Conservation (phyloP, 805 yeast genomes). For the Torulaspora indica region DNA sequence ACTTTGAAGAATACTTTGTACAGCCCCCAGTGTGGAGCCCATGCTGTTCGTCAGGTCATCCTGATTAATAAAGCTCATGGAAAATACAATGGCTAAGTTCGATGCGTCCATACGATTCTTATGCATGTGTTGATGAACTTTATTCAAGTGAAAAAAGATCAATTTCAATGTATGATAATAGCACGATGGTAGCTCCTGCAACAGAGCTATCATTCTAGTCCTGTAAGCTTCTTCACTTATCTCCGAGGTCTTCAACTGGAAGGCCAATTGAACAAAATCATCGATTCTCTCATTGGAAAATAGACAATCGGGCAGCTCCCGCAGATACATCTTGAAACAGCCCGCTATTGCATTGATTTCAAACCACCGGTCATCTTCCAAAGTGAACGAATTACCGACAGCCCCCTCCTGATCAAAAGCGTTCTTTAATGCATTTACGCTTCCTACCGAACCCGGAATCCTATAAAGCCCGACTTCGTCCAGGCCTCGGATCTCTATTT, state of each 20-base stretch:
- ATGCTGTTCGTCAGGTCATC: slow-evolving; percentile 42
- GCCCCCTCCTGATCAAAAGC: slow-evolving; percentile 49
- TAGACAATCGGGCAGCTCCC: slow-evolving; percentile 84
- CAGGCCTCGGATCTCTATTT: slow-evolving; percentile 80
- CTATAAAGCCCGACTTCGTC: slow-evolving; percentile 91
- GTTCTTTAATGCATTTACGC: slow-evolving; percentile 48
- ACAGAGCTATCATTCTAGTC: slow-evolving; percentile 28
- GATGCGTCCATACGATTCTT: slow-evolving; percentile 83
- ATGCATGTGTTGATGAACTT: slow-evolving; percentile 61
- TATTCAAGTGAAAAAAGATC: slow-evolving; percentile 63
- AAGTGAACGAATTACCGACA: slow-evolving; percentile 40
- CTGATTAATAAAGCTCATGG: slow-evolving; percentile 54
- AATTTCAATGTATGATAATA: slow-evolving; percentile 67
- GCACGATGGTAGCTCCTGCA: slow-evolving; percentile 51
- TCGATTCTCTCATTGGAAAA: slow-evolving; percentile 64
- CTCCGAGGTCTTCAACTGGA: slow-evolving; percentile 21
- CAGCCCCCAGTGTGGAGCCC: slow-evolving; percentile 49
- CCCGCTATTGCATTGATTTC: slow-evolving; percentile 87
- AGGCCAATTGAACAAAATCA: slow-evolving; percentile 43
- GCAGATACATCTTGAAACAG: slow-evolving; percentile 72
- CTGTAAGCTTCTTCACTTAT: slow-evolving; percentile 27
- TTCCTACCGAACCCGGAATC: slow-evolving; percentile 58
- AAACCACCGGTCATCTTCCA: slow-evolving; percentile 56
- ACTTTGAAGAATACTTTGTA: slow-evolving; percentile 48
- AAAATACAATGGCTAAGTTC: slow-evolving; percentile 84